Percentiles rank a stretch among this genome's conserved stretches.
Evolutionary conservation across 768 basidiomycete genomes (phyloP).

Genomic region (Nidularia sp.): DNA sequence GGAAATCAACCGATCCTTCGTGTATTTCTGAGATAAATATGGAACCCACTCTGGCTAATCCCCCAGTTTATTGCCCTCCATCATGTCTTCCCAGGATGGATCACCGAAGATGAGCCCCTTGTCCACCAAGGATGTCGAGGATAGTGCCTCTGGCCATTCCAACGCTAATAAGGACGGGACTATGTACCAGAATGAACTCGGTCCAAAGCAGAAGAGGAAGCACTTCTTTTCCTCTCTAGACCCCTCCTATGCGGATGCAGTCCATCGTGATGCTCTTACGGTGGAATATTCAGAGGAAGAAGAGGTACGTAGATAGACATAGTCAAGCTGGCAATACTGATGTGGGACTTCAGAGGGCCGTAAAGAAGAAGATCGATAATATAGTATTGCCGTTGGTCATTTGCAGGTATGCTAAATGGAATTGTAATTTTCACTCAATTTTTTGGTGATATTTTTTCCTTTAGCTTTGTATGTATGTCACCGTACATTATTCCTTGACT

Average conservation of each 20-base stretch:
- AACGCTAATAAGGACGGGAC: conserved; percentile 27
- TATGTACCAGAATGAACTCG: conserved; percentile 34
- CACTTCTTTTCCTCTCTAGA: conserved; percentile 50
- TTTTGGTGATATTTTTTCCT: neutral
- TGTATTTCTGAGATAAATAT: conserved; percentile 44
- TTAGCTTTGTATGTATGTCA: conserved; percentile 45
- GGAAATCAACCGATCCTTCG: neutral
- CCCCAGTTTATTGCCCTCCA: conserved; percentile 88
- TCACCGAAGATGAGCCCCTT: conserved; percentile 50
- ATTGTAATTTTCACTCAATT: too few relatives aligned
- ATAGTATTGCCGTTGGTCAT: conserved; percentile 48
- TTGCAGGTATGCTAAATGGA: conserved; percentile 27
- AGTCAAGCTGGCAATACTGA: too few relatives aligned
- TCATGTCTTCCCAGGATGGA: conserved; percentile 81
- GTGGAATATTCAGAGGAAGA: conserved; percentile 48
- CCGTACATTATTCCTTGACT: too few relatives aligned
- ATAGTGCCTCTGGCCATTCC: neutral
- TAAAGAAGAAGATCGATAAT: conserved; percentile 48
- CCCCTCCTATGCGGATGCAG: conserved; percentile 39
- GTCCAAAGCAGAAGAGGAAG: conserved; percentile 33
- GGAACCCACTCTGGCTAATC: conserved; percentile 72
- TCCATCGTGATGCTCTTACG: conserved; percentile 42
- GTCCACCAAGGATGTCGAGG: neutral
- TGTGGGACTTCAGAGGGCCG: conserved; percentile 24
- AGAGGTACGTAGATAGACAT: conserved; percentile 26